Conservation (phyloP, 495 filamentous ascomycete genomes). For the Bathelium albidoporum region DNA sequence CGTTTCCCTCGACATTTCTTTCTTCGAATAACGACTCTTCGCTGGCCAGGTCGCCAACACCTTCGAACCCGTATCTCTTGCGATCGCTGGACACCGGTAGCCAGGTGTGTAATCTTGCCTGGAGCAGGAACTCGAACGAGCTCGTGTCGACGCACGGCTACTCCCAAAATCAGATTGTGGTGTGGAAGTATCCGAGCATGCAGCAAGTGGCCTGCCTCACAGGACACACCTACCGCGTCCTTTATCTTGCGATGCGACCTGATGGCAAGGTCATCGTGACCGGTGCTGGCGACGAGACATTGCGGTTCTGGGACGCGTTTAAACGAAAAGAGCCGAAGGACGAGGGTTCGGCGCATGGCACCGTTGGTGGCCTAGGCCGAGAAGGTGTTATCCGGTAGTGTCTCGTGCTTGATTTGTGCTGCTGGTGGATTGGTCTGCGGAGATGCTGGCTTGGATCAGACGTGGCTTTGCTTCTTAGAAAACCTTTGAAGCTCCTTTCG, state of each 20-base stretch:
- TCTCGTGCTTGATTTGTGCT: neutral
- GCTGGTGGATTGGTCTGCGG: neutral
- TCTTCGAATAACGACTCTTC: slow-evolving; percentile 3
- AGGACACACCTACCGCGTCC: slow-evolving; percentile 89
- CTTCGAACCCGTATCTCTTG: slow-evolving; percentile 18
- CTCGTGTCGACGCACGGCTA: slow-evolving; percentile 98
- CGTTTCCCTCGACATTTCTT: slow-evolving; percentile 8
- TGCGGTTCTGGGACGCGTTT: slow-evolving; percentile 96
- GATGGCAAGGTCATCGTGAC: slow-evolving; percentile 91
- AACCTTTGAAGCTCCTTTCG: neutral
- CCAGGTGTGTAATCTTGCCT: slow-evolving; percentile 93
- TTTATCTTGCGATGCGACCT: slow-evolving; percentile 95
- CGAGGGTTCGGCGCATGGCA: neutral
- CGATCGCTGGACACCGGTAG: slow-evolving; percentile 65
- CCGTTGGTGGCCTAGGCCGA: neutral
- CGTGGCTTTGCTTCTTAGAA: neutral
- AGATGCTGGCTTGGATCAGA: neutral
- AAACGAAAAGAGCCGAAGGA: slow-evolving; percentile 43
- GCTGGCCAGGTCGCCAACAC: neutral
- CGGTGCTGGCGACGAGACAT: slow-evolving; percentile 89
- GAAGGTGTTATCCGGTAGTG: neutral
- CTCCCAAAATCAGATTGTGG: slow-evolving; percentile 92
- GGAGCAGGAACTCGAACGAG: slow-evolving; percentile 93
- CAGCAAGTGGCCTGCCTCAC: slow-evolving; percentile 89
- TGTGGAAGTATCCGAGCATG: slow-evolving; percentile 99